Percentiles rank a stretch among this genome's conserved stretches.
Conservation (phyloP, 2,329 filamentous ascomycete genomes). For the Pseudogymnoascus sp. region DNA sequence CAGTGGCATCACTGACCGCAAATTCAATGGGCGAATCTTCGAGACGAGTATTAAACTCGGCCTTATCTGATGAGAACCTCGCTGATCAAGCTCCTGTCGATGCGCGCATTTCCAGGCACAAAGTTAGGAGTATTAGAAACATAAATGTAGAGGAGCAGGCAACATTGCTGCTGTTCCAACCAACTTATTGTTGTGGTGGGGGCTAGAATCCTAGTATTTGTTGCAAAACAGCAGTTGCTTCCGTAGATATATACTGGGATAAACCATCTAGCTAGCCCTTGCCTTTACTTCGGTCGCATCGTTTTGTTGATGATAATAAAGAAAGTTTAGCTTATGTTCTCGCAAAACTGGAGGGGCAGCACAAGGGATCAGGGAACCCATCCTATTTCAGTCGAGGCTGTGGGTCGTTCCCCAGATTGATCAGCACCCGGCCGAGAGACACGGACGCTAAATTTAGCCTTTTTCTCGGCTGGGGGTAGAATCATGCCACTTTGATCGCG, state of each 20-base stretch:
- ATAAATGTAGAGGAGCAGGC: background rate
- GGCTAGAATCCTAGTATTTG: background rate
- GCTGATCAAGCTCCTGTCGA: background rate
- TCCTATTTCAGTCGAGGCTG: background rate
- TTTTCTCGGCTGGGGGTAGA: background rate
- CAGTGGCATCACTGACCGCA: background rate
- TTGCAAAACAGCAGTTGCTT: background rate
- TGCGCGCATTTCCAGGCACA: background rate
- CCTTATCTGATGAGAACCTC: background rate
- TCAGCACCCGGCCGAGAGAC: background rate
- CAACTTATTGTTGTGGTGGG: background rate
- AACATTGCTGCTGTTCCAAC: background rate
- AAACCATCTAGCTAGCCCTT: background rate
- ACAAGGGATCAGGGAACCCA: background rate
- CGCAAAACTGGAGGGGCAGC: background rate
- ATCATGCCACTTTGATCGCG: background rate
- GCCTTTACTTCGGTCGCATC: background rate
- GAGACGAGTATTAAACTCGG: background rate
- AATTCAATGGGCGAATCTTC: background rate
- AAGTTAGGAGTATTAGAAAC: background rate
- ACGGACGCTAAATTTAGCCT: too few relatives aligned
- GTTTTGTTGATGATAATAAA: background rate
- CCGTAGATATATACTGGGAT: background rate
- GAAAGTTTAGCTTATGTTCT: background rate
- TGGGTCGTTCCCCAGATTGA: background rate